Base-by-base conservation (phyloP, 106 monocot genomes). In the Alisma plantagoaquatica region DNA sequence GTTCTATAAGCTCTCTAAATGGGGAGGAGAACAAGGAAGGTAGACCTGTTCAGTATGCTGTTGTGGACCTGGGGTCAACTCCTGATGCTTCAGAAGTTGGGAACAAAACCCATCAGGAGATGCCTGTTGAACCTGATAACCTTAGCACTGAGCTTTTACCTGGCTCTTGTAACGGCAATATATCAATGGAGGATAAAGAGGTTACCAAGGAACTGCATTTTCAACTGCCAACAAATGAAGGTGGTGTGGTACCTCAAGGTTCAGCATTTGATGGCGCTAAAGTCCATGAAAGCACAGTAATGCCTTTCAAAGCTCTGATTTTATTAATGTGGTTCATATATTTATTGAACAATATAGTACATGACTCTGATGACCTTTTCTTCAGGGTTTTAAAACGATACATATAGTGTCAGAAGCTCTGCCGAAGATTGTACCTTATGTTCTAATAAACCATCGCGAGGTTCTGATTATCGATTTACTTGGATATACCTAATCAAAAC, bases 391-490 rank as follows among this genome's bases (percentile, higher is more conserved):
- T 55, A 84, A 76, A 33, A 76, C 96, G 43, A 89, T 96, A 23
- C 81, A 85, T 59, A 84, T 74, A 70, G 68, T 96, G 70, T 75
- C 96, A 71, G 96, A 96, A 75, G 80, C 89, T 56, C 68, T 96
- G 59, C 96, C 96, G 3, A 96, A 89, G 65, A 96, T 96, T 63
- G 96, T 89, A 60, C 96, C 96, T 4, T 96, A 89, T 71, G 89
- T 96, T 59, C 69, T 96, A 35, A 96, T 96, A 73, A 89, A 96
- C 62, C 96, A 96, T 46, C 96, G 96, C 67, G 96, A 96, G 96
- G 96, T 96, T 79, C 61, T 83, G 29, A 61, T 80, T 60, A 77
- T 42, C 18, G 48, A 50, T 56, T 68, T 24, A 49, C 32, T 30
- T 32, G 5, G 3, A 27, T 17, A 27, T 31, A n/a, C 25, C 60